Base-by-base conservation (phyloP, 495 filamentous ascomycete species). In the Venustampulla echinocandica region DNA sequence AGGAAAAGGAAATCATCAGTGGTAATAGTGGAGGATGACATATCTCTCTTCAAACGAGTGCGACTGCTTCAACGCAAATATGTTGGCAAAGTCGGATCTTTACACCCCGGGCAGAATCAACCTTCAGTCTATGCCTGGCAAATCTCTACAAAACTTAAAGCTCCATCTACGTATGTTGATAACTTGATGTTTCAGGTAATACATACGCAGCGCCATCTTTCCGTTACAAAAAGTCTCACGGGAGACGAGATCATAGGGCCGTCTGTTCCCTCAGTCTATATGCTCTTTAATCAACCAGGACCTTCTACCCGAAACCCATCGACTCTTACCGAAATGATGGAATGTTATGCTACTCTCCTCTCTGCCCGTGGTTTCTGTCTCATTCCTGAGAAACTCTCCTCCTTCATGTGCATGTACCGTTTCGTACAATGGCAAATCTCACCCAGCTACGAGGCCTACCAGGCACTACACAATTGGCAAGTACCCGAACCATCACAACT, bases 401-500 rank as follows among this genome's bases (percentile, higher is more conserved):
- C 40, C 17, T 42, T 42, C 19, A 27, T 27, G 19, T 42, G 40
- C 22, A 42, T 42, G 40, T 42, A 42, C n/a, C 40, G 22, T 11
- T 28, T 54, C 9, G 3, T 55, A n/a, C 47, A 41, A 37, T 59
- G 53, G 55, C 37, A 53, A 22, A 57, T 63, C 14, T 53, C 46
- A 6, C 58, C 61, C 4, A 59, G 40, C 17, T 42, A 46, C 32
- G 37, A 49, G 14, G 58, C 53, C 30, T 59, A 58, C 35, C 42
- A 55, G 24, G 24, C 42, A 14, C 41, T 64, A 13, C 47, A 58
- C 18, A 47, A 54, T 15, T 58, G 59, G 42, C 49, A 58, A 34
- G 42, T 51, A 6, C 58, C 60, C 2, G 40, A 42, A 10, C 42
- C 53, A 13, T 59, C 38, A 23, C 58, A 64, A 36, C 45, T 56